Evolutionary conservation across 139 green algal species (phyloP).

Genomic region (Pseudopediastrum boryanum): DNA sequence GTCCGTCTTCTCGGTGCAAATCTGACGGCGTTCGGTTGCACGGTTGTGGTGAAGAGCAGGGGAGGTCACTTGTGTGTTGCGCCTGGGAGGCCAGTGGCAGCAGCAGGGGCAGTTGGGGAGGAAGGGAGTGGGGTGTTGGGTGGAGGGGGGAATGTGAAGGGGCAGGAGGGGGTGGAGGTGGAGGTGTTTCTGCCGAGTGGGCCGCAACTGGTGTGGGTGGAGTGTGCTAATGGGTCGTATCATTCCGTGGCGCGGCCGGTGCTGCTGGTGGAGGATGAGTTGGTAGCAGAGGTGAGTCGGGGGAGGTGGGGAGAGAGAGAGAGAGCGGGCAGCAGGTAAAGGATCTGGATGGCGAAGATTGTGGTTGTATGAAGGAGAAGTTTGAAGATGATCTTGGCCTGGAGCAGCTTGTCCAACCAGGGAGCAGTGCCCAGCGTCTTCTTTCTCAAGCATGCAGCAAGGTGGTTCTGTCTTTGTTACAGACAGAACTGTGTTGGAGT

Average conservation of each 20-base stretch:
- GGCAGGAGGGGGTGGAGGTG: not conserved
- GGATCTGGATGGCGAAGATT: not conserved
- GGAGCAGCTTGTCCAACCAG: too few relatives aligned
- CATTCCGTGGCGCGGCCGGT: slow-evolving; percentile 42
- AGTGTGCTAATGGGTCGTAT: slow-evolving; percentile 44
- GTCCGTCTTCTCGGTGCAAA: too few relatives aligned
- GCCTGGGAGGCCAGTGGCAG: not conserved
- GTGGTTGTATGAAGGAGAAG: too few relatives aligned
- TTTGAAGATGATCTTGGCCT: too few relatives aligned
- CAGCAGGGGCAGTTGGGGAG: slow-evolving; percentile 11
- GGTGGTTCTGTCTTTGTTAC: too few relatives aligned
- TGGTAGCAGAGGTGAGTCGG: slow-evolving; percentile 25
- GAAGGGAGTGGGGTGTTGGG: slow-evolving; percentile 4
- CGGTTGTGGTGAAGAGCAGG: slow-evolving; percentile 2
- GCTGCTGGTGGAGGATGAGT: slow-evolving; percentile 51
- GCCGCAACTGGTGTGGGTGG: slow-evolving; percentile 43
- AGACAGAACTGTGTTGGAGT: too few relatives aligned
- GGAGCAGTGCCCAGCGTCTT: too few relatives aligned
- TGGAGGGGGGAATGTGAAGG: not conserved
- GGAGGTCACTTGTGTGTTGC: not conserved
- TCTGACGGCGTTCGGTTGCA: too few relatives aligned
- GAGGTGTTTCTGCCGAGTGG: not conserved
- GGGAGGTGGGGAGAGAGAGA: not conserved
- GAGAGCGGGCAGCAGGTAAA: not conserved
- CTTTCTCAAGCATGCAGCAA: too few relatives aligned